phyloP scores from a whole-genome alignment of 2,329 filamentous ascomycete genomes.

The Bimuria novae-zelandiae region DNA sequence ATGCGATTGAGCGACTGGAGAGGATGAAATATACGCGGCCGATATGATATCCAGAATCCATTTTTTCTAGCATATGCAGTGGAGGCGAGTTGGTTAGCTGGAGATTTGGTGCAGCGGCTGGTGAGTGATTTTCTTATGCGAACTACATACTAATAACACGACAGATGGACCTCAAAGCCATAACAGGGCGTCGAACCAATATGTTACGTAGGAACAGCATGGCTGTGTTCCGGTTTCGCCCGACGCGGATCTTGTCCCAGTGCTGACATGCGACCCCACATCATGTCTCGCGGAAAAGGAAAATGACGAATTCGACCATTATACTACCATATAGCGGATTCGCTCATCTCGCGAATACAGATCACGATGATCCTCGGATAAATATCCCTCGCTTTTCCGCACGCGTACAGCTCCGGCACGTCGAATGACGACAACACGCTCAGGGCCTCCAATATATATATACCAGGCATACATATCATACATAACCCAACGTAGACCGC shows the following conservation, averaged over 20 bases:
- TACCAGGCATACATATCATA: too few relatives aligned
- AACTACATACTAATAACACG: too few relatives aligned
- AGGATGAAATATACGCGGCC: neutral
- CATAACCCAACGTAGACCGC: neutral
- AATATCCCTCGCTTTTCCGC: constrained; percentile 1
- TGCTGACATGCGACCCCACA: neutral
- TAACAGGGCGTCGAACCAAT: too few relatives aligned
- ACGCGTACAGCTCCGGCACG: neutral
- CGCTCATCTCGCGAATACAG: too few relatives aligned
- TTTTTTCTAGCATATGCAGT: too few relatives aligned
- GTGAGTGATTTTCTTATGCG: too few relatives aligned
- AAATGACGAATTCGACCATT: neutral
- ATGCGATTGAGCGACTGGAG: neutral
- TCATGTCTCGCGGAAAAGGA: neutral
- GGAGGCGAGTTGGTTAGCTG: too few relatives aligned
- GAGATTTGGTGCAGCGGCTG: too few relatives aligned
- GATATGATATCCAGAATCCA: constrained; percentile 1
- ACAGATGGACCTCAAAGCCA: too few relatives aligned
- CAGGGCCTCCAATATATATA: neutral
- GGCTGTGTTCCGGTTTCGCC: neutral
- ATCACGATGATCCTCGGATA: too few relatives aligned
- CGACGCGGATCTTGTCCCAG: neutral
- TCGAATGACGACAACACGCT: neutral
- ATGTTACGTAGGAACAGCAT: too few relatives aligned
- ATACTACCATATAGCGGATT: too few relatives aligned